Percentiles rank a stretch among this genome's conserved stretches.
phyloP scores from a whole-genome alignment of 1,284 basidiomycete species.

The Puccinia polysora region DNA sequence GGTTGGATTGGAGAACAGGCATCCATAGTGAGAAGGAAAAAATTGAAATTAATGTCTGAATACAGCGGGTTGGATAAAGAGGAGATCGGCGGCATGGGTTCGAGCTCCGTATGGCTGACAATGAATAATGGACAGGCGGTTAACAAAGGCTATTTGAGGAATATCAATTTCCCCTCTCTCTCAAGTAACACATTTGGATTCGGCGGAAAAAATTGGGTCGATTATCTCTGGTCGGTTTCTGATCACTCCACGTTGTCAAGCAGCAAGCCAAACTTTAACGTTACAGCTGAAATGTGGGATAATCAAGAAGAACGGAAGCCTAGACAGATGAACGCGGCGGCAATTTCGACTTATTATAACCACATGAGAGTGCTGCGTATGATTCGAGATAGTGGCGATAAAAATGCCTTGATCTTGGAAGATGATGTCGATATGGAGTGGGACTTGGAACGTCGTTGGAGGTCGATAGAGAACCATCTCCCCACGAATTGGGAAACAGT shows the following conservation, averaged over 20 bases:
- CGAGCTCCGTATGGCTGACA: constrained; percentile 45
- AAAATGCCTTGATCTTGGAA: constrained; percentile 63
- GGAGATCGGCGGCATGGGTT: constrained; percentile 45
- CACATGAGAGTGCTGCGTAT: constrained; percentile 60
- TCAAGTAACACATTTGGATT: constrained; percentile 10
- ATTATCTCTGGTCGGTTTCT: constrained; percentile 43
- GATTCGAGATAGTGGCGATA: constrained; percentile 51
- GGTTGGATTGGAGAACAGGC: constrained; percentile 51
- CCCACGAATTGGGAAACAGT: constrained; percentile 69
- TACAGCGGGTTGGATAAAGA: constrained; percentile 9
- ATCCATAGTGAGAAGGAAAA: constrained; percentile 45
- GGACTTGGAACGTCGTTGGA: constrained; percentile 60
- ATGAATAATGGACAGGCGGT: constrained; percentile 26
- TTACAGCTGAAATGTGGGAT: constrained; percentile 47
- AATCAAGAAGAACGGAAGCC: constrained; percentile 42
- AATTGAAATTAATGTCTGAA: constrained; percentile 45
- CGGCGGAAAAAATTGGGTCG: constrained; percentile 41
- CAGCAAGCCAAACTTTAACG: constrained; percentile 32
- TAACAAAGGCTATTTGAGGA: constrained; percentile 2
- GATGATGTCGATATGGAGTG: constrained; percentile 74
- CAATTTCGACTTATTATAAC: constrained; percentile 68
- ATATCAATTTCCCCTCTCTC: constrained; percentile 26
- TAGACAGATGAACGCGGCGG: constrained; percentile 55
- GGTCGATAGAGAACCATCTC: constrained; percentile 59
- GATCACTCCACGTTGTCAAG: constrained; percentile 45